phyloP scores from a whole-genome alignment of 352 stramenopile genomes.

The Pythium dissimile region DNA sequence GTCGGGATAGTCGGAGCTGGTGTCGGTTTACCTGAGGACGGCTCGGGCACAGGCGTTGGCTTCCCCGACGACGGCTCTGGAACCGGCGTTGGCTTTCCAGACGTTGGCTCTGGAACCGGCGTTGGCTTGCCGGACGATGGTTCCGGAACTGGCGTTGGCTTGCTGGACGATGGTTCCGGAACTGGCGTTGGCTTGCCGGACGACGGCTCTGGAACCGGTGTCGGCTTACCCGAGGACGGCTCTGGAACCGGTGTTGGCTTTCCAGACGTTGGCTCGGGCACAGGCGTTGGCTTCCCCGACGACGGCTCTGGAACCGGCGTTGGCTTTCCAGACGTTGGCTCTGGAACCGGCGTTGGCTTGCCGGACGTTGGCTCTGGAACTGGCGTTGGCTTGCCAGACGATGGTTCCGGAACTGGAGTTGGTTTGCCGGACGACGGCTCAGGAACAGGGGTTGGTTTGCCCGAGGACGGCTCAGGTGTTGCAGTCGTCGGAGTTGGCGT shows the following conservation, averaged over 20 bases:
- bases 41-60: not conserved
- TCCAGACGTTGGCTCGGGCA: not conserved
- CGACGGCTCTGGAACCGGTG: not conserved
- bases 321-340: not conserved
- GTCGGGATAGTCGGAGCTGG: not conserved
- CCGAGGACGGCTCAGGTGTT: constrained; percentile 24
- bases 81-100: not conserved
- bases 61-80: not conserved
- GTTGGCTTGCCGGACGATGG: constrained; percentile 1
- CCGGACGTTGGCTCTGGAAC: not conserved
- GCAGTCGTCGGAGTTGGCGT: not conserved
- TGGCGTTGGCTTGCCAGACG: not conserved
- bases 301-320: not conserved
- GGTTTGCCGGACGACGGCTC: not conserved
- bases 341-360: not conserved
- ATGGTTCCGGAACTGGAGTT: not conserved
- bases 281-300: not conserved
- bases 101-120: not conserved
- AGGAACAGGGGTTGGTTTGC: constrained; percentile 6
- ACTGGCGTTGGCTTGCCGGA: not conserved
- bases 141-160: not conserved
- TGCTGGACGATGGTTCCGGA: not conserved
- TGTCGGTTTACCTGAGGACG: not conserved
- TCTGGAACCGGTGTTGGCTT: not conserved
- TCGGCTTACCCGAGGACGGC: constrained; percentile 3